Evolutionary conservation across 805 yeast genomes (phyloP), one percentile per base, ranked within the genome.

Genomic region (Spencermartinsiella europaea): DNA sequence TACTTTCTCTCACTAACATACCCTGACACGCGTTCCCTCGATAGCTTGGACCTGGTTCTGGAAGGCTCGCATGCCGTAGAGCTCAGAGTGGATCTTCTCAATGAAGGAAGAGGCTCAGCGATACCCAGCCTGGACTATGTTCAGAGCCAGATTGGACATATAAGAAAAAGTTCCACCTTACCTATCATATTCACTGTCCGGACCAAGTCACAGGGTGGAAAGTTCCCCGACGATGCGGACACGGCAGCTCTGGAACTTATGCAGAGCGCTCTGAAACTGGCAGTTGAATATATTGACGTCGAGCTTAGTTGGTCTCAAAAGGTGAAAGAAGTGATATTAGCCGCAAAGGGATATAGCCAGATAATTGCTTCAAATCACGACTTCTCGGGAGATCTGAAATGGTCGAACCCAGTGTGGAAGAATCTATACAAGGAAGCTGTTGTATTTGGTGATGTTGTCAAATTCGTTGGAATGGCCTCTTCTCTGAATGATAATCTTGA

Each of bases 291-390:
- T 59, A 75, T 90, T 55, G 96, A 90, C 57, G 66, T 91, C 44
- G 95, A 89, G 63, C 72, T 90, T 48, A 74, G 85, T 4, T 74
- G 79, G 57, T 84, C 95, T 5, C 73, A 69, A 37, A 72, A 69
- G 3, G 61, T 85, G 16, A 69, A 78, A 48, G 75, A 74, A 44
- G 67, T 73, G 16, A 65, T 87, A 14, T 67, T 79, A 38, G 69
- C 73, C 19, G 68, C 66, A 38, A 80, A 78, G 58, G 76, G 79
- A 2, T 74, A 70, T 62, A 81, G 95, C 14, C 77, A 77, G 59
- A 69, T 91, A 31, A 85, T 91, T 63, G 93, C 88, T 12, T 84
- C 96, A 1, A 85, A 83, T 57, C 95, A 86, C 59, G 95, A 87
- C 61, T 76, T 81, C 47, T 61, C 71, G 10, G 95, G 85, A 21